A percentile compares a stretch with the other conserved stretches of the same genome.
Conservation (phyloP, 495 filamentous ascomycete genomes). For the Talaromyces nanjingensis region DNA sequence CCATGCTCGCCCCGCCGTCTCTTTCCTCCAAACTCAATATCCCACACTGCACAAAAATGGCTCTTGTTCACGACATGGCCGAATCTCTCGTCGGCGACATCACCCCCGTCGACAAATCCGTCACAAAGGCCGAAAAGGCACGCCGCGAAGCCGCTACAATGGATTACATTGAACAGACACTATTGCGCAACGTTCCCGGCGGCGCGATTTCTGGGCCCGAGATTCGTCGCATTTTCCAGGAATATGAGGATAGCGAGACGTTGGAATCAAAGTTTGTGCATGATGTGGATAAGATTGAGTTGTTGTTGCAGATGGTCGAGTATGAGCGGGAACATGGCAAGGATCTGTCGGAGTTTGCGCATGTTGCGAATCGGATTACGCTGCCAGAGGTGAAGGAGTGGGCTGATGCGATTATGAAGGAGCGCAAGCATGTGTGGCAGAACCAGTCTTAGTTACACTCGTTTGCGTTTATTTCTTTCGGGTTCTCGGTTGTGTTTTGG, state of each 20-base stretch:
- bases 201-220: conserved; percentile 53
- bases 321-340: conserved; percentile 73
- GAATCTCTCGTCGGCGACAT: conserved; percentile 93
- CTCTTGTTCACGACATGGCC: conserved; percentile 95
- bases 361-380: conserved; percentile 64
- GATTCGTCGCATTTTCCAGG: conserved; percentile 75
- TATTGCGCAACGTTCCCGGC: conserved; percentile 69
- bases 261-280: conserved; percentile 84
- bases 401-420: conserved; percentile 66
- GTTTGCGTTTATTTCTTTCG: neutral
- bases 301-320: conserved; percentile 91
- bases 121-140: conserved; percentile 69
- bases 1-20: conserved; percentile 80
- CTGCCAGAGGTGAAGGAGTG: conserved; percentile 74
- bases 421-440: conserved; percentile 71
- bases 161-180: conserved; percentile 68
- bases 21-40: conserved; percentile 65
- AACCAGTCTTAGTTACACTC: conserved; percentile 7
- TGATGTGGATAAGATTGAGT: conserved; percentile 94
- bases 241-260: conserved; percentile 85
- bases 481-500: neutral
- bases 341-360: conserved; percentile 78
- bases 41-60: conserved; percentile 83
- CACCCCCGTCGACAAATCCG: conserved; percentile 66
- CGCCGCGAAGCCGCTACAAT: conserved; percentile 81